These are phyloP conservation scores for Agastache rugosa DNA, from an alignment of 257 asterid genomes.

Conservation along the genomic window DNA sequence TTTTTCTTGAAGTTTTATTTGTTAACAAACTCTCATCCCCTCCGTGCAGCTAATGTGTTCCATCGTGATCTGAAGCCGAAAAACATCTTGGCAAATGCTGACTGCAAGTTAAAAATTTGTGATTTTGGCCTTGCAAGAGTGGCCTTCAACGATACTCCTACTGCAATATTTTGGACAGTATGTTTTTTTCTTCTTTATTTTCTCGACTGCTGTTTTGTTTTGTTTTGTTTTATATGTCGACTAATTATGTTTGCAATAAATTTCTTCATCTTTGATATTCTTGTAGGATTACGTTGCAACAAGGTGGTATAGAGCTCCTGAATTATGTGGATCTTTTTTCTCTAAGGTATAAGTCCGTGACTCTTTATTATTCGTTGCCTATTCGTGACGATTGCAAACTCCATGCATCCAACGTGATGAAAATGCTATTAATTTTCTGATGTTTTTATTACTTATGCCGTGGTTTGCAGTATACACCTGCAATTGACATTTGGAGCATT, in stretches of 20 bases:
- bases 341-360: slow-evolving; percentile 68
- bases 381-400: slow-evolving; percentile 10
- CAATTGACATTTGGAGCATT: slow-evolving; percentile 97
- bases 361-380: background rate
- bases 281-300: slow-evolving; percentile 95
- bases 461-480: slow-evolving; percentile 84
- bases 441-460: slow-evolving; percentile 20
- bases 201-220: background rate
- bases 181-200: slow-evolving; percentile 6
- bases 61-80: slow-evolving; percentile 70
- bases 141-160: slow-evolving; percentile 66
- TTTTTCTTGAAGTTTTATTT: background rate
- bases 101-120: slow-evolving; percentile 66
- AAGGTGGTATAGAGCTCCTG: slow-evolving; percentile 98
- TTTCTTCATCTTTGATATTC: slow-evolving; percentile 12
- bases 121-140: slow-evolving; percentile 74
- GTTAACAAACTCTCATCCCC: slow-evolving; percentile 11
- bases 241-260: slow-evolving; percentile 1
- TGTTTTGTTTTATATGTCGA: background rate
- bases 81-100: slow-evolving; percentile 67
- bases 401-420: background rate
- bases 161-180: slow-evolving; percentile 74
- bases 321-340: slow-evolving; percentile 96
- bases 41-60: slow-evolving; percentile 60
- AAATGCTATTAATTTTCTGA: slow-evolving; percentile 19